Conservation (phyloP, 83 land plant species). For the Thuja plicata region DNA sequence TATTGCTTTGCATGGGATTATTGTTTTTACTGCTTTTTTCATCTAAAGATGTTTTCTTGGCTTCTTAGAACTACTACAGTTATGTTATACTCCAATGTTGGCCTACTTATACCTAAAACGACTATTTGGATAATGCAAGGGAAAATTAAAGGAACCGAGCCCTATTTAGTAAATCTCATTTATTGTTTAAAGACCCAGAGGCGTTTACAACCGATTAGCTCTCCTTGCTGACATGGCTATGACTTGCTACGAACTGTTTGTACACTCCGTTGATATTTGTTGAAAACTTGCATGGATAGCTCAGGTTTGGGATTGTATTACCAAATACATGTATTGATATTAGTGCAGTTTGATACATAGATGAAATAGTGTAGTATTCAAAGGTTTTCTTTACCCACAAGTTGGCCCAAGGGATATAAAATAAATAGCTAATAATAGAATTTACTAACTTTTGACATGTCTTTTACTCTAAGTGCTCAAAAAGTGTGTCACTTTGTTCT, state of each 20-base stretch:
- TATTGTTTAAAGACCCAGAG: not conserved
- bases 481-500: not conserved
- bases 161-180: not conserved
- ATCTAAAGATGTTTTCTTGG: not conserved
- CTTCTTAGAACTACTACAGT: not conserved
- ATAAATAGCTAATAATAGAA: not conserved
- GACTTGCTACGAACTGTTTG: not conserved
- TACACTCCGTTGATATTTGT: not conserved
- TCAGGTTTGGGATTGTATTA: not conserved
- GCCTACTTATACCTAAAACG: not conserved
- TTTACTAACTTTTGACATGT: not conserved
- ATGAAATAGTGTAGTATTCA: not conserved
- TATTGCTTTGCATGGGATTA: not conserved
- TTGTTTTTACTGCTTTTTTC: not conserved
- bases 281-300: not conserved
- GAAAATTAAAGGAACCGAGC: not conserved
- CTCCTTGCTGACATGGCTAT: not conserved
- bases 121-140: not conserved
- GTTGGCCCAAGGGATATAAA: not conserved
- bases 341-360: not conserved
- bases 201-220: not conserved
- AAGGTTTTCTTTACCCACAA: not conserved
- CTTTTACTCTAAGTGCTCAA: not conserved
- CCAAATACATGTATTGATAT: not conserved
- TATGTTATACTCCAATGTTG: not conserved